Conservation (phyloP, 306 rosid genomes). For the Cicer pinnatifidum region DNA sequence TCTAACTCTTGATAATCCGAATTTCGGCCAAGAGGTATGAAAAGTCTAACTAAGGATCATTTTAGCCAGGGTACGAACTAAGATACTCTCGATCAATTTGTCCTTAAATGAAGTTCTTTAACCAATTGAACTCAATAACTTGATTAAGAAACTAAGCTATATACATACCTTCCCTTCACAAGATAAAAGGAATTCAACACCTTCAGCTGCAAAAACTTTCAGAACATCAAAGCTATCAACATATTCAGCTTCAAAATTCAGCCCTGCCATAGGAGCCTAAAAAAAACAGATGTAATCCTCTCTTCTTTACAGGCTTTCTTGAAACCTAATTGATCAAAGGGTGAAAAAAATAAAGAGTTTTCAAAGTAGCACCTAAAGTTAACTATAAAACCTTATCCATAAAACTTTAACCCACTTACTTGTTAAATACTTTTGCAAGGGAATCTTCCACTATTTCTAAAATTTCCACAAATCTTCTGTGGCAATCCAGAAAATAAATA, state of each 20-base stretch:
- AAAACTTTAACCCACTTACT: background rate
- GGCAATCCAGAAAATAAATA: slow-evolving; percentile 22
- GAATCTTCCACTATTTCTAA: slow-evolving; percentile 21
- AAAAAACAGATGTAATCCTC: slow-evolving; percentile 42
- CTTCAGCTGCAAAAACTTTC: slow-evolving; percentile 61
- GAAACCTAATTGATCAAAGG: slow-evolving; percentile 45
- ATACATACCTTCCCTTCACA: slow-evolving; percentile 63
- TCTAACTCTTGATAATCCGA: no score
- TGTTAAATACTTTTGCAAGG: slow-evolving; percentile 23
- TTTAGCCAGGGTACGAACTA: no score
- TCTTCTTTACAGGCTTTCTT: slow-evolving; percentile 36
- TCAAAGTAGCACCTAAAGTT: slow-evolving; percentile 16
- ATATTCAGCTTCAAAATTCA: slow-evolving; percentile 48
- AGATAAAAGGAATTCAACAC: slow-evolving; percentile 78
- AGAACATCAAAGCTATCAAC: slow-evolving; percentile 50
- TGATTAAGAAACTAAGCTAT: background rate
- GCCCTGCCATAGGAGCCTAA: slow-evolving; percentile 62
- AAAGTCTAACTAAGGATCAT: no score
- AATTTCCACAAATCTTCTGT: background rate
- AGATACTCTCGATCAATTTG: no score
- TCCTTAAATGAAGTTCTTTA: no score
- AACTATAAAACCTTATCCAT: slow-evolving; percentile 27
- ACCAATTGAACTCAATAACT: no score
- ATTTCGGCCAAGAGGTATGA: no score
- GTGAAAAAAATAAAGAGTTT: slow-evolving; percentile 34